phyloP scores from a whole-genome alignment of 768 basidiomycete species.

The Tricholoma sp. region DNA sequence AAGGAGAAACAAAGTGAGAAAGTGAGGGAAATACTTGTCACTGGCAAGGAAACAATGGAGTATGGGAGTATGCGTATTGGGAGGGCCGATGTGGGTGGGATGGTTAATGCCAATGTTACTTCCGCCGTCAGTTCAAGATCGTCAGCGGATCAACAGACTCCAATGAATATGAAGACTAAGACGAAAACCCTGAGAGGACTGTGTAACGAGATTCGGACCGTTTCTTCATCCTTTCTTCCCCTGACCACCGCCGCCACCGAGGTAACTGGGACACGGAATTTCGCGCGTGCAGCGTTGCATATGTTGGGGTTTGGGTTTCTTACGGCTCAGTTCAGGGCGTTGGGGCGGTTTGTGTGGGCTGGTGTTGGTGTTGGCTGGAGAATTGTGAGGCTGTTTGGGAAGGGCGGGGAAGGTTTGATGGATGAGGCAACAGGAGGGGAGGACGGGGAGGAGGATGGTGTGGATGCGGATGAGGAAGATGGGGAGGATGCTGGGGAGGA shows the following conservation, averaged over 20 bases:
- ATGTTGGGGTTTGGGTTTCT: neutral
- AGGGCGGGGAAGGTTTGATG: neutral
- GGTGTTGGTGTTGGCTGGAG: neutral
- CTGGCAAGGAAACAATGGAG: slow-evolving; percentile 7
- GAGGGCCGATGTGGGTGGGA: slow-evolving; percentile 4
- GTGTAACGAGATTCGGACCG: neutral
- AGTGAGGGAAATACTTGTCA: no score
- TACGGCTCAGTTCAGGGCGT: neutral
- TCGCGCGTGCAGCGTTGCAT: neutral
- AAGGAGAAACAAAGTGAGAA: neutral
- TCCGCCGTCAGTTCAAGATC: neutral
- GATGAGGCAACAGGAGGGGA: neutral
- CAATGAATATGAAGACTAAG: neutral
- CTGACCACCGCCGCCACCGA: no score
- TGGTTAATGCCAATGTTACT: slow-evolving; percentile 2
- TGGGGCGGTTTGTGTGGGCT: neutral
- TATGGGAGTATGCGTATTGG: slow-evolving; percentile 6
- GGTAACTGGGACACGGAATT: neutral
- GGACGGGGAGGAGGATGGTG: slow-evolving; percentile 14
- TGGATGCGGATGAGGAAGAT: slow-evolving; percentile 8
- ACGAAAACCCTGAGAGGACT: neutral
- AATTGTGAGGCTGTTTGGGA: neutral
- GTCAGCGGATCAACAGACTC: neutral
- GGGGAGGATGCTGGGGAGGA: slow-evolving; percentile 25
- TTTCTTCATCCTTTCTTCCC: neutral